Evolutionary conservation across 257 asterid species (phyloP), one percentile per base, ranked within the genome.

Genomic region (Apocynum venetum): DNA sequence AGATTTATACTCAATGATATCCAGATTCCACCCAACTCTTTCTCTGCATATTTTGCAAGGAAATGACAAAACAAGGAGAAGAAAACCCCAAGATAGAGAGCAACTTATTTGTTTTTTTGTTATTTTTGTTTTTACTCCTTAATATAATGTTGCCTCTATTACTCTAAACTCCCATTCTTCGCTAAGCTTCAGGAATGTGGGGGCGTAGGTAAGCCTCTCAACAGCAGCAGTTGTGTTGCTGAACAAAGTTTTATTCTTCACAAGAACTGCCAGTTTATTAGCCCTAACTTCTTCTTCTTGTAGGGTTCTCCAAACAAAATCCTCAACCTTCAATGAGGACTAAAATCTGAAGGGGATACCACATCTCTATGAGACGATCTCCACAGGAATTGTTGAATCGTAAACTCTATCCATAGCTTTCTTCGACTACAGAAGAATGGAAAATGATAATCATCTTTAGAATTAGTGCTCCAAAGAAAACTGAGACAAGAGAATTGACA

Each of bases 321-420:
- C 36, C 36, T 68, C 20, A 9, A 8, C 55, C 55, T 8, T 69
- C 35, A 25, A 25, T 25, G 31, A 25, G 31, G 31, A 25, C 31
- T 25, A 25, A 25, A 25, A 25, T 25, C 31, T 25, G 31, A 25
- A 25, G 31, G 31, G 31, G 31, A 25, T 25, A 25, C 31, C 31
- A 25, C 31, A 25, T 47, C 60, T 73, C 86, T 89, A 89, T 4
- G 90, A 83, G 61, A 82, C 67, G 55, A 36, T 65, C 76, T 87
- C 88, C 81, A 77, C 92, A 0, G 94, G 94, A 82, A 87, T 81
- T 6, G 82, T 77, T 41, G 91, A 80, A 65, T 72, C 84, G 36
- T 53, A 78, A 6, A 86, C 91, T 82, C 94, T 85, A 48, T 89
- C 96, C 78, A 80, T 83, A 3, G 96, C 94, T 76, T 84, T 90